Percentiles rank a stretch among this genome's conserved stretches.
phyloP scores from a whole-genome alignment of 768 basidiomycete genomes.

The Myochromella boudieri region DNA sequence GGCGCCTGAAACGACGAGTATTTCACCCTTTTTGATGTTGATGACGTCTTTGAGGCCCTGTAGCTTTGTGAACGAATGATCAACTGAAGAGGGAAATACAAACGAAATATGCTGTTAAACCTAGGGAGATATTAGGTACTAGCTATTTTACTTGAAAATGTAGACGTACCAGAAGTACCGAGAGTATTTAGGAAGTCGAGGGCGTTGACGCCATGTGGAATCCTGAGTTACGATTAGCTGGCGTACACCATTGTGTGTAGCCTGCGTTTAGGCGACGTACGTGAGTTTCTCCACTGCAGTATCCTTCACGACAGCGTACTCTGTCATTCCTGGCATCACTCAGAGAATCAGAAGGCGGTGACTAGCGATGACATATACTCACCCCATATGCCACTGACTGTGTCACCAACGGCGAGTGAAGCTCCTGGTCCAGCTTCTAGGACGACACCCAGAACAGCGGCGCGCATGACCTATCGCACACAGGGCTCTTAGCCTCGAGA shows the following conservation, averaged over 20 bases:
- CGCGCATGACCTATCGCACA: slow-evolving; percentile 78
- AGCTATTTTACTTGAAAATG: neutral
- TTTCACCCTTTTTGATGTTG: slow-evolving; percentile 80
- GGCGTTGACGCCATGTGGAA: slow-evolving; percentile 56
- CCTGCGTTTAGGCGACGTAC: slow-evolving; percentile 39
- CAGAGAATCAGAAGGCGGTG: neutral
- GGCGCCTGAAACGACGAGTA: slow-evolving; percentile 83
- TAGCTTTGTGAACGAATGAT: neutral
- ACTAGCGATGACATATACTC: slow-evolving; percentile 20
- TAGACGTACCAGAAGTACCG: slow-evolving; percentile 62
- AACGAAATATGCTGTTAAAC: slow-evolving; percentile 90
- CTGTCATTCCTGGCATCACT: slow-evolving; percentile 63
- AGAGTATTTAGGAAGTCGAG: slow-evolving; percentile 84
- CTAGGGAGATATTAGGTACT: slow-evolving; percentile 30
- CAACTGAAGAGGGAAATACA: slow-evolving; percentile 17
- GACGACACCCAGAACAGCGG: slow-evolving; percentile 65
- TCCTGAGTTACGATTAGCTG: slow-evolving; percentile 31
- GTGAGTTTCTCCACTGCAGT: slow-evolving; percentile 47
- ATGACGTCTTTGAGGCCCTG: slow-evolving; percentile 85
- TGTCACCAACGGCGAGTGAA: slow-evolving; percentile 61
- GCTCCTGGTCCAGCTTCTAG: slow-evolving; percentile 55
- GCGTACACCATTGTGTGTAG: neutral
- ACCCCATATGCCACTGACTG: slow-evolving; percentile 67
- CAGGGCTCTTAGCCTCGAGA: neutral
- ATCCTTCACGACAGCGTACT: slow-evolving; percentile 65